Base-by-base conservation (phyloP, 2,329 filamentous ascomycete genomes). In the Aspergillus intermedius region DNA sequence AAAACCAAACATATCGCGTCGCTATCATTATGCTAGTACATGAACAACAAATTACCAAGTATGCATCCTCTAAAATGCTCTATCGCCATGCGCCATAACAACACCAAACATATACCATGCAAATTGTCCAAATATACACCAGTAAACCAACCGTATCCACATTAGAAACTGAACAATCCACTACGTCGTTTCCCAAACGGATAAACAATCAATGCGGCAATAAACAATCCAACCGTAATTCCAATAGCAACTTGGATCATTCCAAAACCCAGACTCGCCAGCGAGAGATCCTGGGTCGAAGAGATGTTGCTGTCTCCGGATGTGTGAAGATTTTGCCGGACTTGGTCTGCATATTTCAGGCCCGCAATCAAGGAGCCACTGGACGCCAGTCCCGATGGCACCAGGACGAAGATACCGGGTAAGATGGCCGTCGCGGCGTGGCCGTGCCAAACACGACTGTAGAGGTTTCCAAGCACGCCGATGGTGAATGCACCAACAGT, bases 361-460 rank as follows among this genome's bases (percentile, higher is more conserved):
- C 80, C 79, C 1, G 73, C 69, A 5, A 82, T 72, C 17, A 83
- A 63, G 19, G 72, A 76, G 2, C 80, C 80, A 45, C 71, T 73
- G 0, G 80, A 77, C 4, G 79, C 77, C 13, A 83, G 64, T 2
- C 80, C 79, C 1, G 74, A 78, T 0, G 80, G 80, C 1, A 83
- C 79, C 52, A 81, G 79, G 2, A 82, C 77, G 55, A 93, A 94
- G 56, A 95, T 93, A 9, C 86, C 89, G 0, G 90, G 89, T 8
- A 95, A 74, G 76, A 95, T 87, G 3, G 87, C 85, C 0, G 88
- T 87, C 0, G 88, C 88, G 0, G 90, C 89, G 3, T 94, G 79
- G 1, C 86, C 87, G 63, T 90, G 88, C 17, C 84, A 66, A 30
- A 75, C 60, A 3, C 87, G 79, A 8, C 84, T 84, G 69, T 91